phyloP scores from a whole-genome alignment of 495 filamentous ascomycete species.

The Neurospora terricola region DNA sequence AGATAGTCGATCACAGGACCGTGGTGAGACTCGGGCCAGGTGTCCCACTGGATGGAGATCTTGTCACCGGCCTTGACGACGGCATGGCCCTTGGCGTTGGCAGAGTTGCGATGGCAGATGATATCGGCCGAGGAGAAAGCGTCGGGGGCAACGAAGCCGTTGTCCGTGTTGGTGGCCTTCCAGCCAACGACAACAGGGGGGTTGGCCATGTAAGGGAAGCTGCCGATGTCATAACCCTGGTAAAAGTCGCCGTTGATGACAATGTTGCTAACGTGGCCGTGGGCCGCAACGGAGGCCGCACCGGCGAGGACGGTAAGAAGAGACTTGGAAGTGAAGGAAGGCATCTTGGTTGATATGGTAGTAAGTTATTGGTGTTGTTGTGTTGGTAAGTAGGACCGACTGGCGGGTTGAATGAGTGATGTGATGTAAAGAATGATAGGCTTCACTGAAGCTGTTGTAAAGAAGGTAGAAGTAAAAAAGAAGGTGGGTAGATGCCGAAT shows the following conservation, averaged over 20 bases:
- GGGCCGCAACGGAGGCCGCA: slow-evolving; percentile 44
- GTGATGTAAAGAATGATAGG: slow-evolving; percentile 16
- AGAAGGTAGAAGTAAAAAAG: slow-evolving; percentile 11
- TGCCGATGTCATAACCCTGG: slow-evolving; percentile 26
- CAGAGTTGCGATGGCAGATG: slow-evolving; percentile 39
- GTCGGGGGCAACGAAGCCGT: slow-evolving; percentile 47
- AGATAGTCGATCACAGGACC: slow-evolving; percentile 68
- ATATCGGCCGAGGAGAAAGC: slow-evolving; percentile 33
- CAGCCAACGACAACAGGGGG: slow-evolving; percentile 46
- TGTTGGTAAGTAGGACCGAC: not conserved
- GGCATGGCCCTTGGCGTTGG: slow-evolving; percentile 30
- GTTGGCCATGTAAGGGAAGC: slow-evolving; percentile 27
- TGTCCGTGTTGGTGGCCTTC: slow-evolving; percentile 44
- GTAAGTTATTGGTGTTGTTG: not conserved
- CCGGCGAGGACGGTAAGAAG: slow-evolving; percentile 36
- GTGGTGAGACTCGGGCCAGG: slow-evolving; percentile 36
- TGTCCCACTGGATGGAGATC: slow-evolving; percentile 38
- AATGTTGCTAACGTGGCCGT: slow-evolving; percentile 51
- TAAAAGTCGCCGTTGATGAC: slow-evolving; percentile 48
- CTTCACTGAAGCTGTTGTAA: slow-evolving; percentile 21
- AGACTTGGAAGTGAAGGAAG: slow-evolving; percentile 18
- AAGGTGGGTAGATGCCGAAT: slow-evolving; percentile 12
- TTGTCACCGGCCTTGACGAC: slow-evolving; percentile 34
- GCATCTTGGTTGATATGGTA: slow-evolving; percentile 12
- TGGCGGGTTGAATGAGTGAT: not conserved